Conservation (phyloP, 31 red algal genomes). For the Endocladia muricata region DNA sequence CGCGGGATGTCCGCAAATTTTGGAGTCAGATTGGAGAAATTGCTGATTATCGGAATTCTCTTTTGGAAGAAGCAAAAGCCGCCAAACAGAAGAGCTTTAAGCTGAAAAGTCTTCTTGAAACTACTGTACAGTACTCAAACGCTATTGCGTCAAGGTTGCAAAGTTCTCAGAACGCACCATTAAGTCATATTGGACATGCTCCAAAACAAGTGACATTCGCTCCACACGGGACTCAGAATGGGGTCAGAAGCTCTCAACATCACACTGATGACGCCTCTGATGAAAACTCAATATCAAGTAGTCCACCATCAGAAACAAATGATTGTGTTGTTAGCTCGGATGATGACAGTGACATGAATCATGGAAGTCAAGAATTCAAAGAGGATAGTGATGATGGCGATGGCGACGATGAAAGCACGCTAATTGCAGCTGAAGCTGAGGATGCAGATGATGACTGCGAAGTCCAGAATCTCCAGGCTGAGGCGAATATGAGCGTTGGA, state of each 20-base stretch:
- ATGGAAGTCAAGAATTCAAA: background rate
- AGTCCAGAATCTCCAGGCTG: conserved; percentile 25
- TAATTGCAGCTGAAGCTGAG: conserved; percentile 35
- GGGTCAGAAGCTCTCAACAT: background rate
- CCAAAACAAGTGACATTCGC: background rate
- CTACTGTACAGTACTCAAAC: conserved; percentile 59
- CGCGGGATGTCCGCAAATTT: conserved; percentile 78
- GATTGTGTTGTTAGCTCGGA: conserved; percentile 18
- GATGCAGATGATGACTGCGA: conserved; percentile 25
- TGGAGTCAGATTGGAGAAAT: conserved; percentile 83
- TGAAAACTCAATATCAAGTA: conserved; percentile 24
- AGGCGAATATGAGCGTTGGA: conserved; percentile 47
- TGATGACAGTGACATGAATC: background rate
- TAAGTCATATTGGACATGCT: too few relatives aligned
- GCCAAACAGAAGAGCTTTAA: conserved; percentile 42
- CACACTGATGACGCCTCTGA: conserved; percentile 62
- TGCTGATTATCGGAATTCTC: conserved; percentile 30
- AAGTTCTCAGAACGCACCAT: background rate
- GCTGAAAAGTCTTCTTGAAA: conserved; percentile 53
- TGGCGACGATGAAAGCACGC: conserved; percentile 48
- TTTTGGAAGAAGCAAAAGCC: conserved; percentile 41
- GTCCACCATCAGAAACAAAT: too few relatives aligned
- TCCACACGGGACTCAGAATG: background rate
- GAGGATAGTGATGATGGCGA: conserved; percentile 4
- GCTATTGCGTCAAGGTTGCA: conserved; percentile 47